Percentiles rank a stretch among this genome's conserved stretches.
These are phyloP conservation scores for Aspergillus neoniger DNA, from an alignment of 2,329 filamentous ascomycete species.

Conservation along the genomic window DNA sequence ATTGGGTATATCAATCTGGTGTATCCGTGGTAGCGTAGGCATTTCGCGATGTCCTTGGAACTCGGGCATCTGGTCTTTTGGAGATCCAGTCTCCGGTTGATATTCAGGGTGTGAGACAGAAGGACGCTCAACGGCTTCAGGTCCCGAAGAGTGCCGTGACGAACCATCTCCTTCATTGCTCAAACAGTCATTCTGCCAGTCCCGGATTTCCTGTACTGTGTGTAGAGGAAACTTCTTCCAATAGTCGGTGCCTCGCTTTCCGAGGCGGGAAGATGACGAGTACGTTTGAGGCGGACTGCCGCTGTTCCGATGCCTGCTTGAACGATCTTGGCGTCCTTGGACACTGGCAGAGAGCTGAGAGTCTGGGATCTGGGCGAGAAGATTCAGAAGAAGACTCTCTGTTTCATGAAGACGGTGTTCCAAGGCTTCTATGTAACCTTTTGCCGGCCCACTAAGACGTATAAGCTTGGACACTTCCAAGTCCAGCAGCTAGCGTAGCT, in stretches of 20 bases:
- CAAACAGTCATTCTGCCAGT: constrained; percentile 38
- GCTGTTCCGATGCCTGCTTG: neutral
- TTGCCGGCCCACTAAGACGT: constrained; percentile 45
- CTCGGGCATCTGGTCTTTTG: neutral
- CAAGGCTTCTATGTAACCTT: constrained; percentile 49
- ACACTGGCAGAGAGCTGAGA: constrained; percentile 33
- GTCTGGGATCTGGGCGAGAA: constrained; percentile 38
- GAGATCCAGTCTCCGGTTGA: neutral
- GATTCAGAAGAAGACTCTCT: constrained; percentile 41
- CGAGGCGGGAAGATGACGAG: constrained; percentile 23
- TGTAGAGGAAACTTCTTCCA: constrained; percentile 42
- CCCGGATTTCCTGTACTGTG: constrained; percentile 35
- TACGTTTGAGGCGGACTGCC: constrained; percentile 12
- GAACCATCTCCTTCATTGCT: neutral
- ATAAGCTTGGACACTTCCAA: neutral
- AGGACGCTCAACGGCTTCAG: neutral
- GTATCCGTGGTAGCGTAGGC: neutral
- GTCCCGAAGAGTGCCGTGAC: neutral
- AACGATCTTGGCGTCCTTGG: neutral
- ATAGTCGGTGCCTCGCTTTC: constrained; percentile 39
- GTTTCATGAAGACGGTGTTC: constrained; percentile 47
- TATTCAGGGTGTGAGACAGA: neutral
- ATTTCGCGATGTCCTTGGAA: neutral
- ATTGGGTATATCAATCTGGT: neutral
- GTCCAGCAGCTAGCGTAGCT: neutral